Conservation (phyloP, 345 rosid genomes). For the Dipteronia sinensis region DNA sequence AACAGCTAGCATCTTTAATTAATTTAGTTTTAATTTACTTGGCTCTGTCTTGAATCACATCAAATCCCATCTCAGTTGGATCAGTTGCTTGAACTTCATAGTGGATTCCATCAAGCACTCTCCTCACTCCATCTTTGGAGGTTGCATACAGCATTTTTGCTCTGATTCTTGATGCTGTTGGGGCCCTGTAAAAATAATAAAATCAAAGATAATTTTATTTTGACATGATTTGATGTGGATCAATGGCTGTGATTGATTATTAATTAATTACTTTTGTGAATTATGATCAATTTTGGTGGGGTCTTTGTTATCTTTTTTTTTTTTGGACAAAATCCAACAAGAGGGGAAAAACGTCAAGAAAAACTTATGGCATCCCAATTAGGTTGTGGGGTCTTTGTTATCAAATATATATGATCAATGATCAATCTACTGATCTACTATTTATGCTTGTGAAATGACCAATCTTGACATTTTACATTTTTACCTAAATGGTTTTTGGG, state of each 20-base stretch:
- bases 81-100: constrained; percentile 97
- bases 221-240: background rate
- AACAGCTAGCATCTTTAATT: background rate
- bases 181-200: constrained; percentile 51
- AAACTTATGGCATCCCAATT: too few relatives aligned
- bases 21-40: constrained; percentile 33
- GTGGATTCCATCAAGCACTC: constrained; percentile 86
- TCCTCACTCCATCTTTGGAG: constrained; percentile 80
- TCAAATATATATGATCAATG: background rate
- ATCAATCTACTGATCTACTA: background rate
- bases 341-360: too few relatives aligned
- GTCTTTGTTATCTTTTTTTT: too few relatives aligned
- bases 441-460: constrained; percentile 7
- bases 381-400: too few relatives aligned
- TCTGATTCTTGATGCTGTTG: constrained; percentile 78
- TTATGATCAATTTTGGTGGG: background rate
- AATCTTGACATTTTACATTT: background rate
- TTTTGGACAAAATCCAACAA: too few relatives aligned
- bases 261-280: too few relatives aligned
- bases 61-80: constrained; percentile 94
- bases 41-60: constrained; percentile 78
- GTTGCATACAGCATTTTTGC: constrained; percentile 91
- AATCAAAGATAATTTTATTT: too few relatives aligned
- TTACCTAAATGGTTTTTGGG: background rate
- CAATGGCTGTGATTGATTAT: background rate